A percentile compares a stretch with the other conserved stretches of the same genome.
Conservation (phyloP, 345 rosid species). For the Raphanus raphanistrum region DNA sequence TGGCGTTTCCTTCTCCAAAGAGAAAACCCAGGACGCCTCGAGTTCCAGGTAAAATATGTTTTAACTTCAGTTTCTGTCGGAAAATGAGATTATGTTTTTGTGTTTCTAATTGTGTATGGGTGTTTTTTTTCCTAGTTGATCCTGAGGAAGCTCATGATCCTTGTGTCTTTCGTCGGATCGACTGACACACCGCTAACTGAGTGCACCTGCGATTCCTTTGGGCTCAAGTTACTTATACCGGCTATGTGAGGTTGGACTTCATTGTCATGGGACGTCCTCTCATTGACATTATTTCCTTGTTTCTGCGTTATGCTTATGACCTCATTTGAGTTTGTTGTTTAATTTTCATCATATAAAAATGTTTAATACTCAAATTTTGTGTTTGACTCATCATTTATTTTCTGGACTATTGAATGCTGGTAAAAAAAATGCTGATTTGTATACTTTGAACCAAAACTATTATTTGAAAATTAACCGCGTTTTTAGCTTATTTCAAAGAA, state of each 20-base stretch:
- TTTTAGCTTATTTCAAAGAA: not conserved
- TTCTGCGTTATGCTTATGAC: not conserved
- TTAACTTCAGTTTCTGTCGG: not conserved
- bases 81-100: not conserved
- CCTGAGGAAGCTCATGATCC: not conserved
- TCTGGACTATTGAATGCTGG: not conserved
- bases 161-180: not conserved
- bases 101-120: not conserved
- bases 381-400: not conserved
- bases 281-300: not conserved
- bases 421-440: not conserved
- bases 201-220: not conserved
- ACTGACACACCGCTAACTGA: not conserved
- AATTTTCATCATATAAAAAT: not conserved
- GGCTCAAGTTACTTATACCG: constrained; percentile 7
- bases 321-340: not conserved
- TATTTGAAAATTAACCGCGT: not conserved
- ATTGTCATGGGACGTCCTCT: not conserved
- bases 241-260: not conserved
- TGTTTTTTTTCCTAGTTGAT: not conserved
- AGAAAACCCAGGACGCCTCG: constrained; percentile 20
- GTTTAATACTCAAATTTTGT: not conserved
- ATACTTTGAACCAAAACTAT: not conserved
- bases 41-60: not conserved
- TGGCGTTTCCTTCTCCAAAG: constrained; percentile 20